Conservation (phyloP, 2,329 filamentous ascomycete genomes). For the Balansia obtecta region DNA sequence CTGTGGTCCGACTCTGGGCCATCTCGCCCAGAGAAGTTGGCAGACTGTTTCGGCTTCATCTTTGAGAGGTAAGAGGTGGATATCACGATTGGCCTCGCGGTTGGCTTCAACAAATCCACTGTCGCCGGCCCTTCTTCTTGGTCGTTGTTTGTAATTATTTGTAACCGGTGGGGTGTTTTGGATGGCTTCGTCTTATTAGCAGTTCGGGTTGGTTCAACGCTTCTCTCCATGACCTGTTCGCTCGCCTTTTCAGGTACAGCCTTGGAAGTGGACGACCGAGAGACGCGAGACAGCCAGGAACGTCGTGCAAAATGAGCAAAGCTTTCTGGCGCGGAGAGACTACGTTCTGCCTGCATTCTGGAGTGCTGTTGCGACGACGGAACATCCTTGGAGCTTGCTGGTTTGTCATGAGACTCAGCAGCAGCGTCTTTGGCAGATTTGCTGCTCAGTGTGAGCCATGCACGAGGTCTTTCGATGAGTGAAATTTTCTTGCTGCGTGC, state of each 20-base stretch:
- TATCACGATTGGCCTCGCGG: constrained; percentile 27
- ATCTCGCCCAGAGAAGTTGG: constrained; percentile 24
- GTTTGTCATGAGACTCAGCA: constrained; percentile 8
- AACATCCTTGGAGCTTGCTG: constrained; percentile 3
- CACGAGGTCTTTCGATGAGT: constrained; percentile 35
- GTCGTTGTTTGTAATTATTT: constrained; percentile 15
- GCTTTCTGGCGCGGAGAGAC: constrained; percentile 29
- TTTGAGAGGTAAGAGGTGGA: constrained; percentile 38
- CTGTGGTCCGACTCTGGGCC: constrained; percentile 28
- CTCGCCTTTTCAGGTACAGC: constrained; percentile 15
- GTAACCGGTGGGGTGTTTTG: constrained; percentile 15
- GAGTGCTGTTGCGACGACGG: background rate
- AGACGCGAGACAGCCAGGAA: constrained; percentile 6
- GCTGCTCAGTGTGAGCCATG: constrained; percentile 36
- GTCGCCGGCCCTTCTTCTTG: constrained; percentile 12
- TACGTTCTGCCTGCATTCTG: constrained; percentile 21
- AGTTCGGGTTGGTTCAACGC: constrained; percentile 1
- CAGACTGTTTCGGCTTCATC: constrained; percentile 34
- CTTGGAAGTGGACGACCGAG: constrained; percentile 27
- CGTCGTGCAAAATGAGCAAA: constrained; percentile 24
- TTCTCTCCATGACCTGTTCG: constrained; percentile 13
- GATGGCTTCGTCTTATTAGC: background rate
- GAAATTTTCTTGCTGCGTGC: constrained; percentile 30
- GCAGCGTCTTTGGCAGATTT: constrained; percentile 23
- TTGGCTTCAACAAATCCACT: constrained; percentile 24